Evolutionary conservation across 257 asterid genomes (phyloP).

Genomic region (Solanum dulcamara): DNA sequence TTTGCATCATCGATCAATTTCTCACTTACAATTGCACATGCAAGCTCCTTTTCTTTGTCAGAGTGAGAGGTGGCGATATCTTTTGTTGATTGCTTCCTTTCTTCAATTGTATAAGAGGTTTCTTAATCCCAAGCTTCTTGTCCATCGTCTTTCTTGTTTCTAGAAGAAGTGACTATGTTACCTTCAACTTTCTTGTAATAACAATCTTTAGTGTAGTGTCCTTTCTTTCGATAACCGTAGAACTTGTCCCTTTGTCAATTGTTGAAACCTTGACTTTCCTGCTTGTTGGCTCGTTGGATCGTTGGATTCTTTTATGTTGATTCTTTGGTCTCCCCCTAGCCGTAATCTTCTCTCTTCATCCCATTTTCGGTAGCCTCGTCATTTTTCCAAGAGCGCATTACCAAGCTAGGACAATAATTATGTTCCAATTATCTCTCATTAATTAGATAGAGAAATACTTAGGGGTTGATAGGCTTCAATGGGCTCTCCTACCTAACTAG

Average conservation of each 20-base stretch:
- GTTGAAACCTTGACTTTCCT: not conserved
- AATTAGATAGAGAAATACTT: too few relatives aligned
- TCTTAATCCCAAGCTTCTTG: not conserved
- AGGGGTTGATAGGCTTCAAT: not conserved
- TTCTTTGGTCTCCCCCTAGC: not conserved
- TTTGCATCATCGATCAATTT: not conserved
- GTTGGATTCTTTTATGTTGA: not conserved
- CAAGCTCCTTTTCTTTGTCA: not conserved
- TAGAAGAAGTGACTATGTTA: not conserved
- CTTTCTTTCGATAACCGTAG: too few relatives aligned
- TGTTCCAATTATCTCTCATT: not conserved
- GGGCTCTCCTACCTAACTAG: not conserved
- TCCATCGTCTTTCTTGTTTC: not conserved
- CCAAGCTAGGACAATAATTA: not conserved
- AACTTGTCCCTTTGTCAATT: too few relatives aligned
- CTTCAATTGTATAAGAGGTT: not conserved
- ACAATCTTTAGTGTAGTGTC: too few relatives aligned
- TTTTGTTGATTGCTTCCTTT: not conserved
- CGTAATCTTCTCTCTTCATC: not conserved
- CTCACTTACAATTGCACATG: not conserved
- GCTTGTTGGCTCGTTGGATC: not conserved
- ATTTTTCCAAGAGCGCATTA: too few relatives aligned
- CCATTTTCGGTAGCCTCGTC: not conserved
- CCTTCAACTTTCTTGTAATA: not conserved
- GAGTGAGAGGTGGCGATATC: not conserved